Conservation (phyloP, 2,329 filamentous ascomycete genomes). For the Stachybotrys echinatus region DNA sequence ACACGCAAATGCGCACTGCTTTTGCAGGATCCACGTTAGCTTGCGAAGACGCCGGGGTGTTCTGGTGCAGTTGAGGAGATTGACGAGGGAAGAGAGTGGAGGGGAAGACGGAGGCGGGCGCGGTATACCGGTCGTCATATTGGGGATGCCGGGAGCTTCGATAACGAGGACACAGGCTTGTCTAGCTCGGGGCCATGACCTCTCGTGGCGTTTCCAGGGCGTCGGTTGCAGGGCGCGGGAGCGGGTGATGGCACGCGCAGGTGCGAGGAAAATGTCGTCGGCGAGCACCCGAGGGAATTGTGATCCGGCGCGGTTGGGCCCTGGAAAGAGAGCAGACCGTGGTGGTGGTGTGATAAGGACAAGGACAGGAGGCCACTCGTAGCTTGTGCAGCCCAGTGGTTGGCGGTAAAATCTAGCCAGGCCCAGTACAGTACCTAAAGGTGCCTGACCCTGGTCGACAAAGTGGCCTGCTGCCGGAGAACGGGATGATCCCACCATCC, state of each 20-base stretch:
- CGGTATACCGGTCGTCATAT: conserved; percentile 18
- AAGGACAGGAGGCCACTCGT: background rate
- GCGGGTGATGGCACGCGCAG: too few relatives aligned
- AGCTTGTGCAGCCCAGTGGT: background rate
- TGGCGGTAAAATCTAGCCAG: background rate
- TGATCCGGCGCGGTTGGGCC: too few relatives aligned
- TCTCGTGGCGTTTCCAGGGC: background rate
- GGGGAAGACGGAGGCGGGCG: conserved; percentile 1
- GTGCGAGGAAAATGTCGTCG: too few relatives aligned
- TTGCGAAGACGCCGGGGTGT: background rate
- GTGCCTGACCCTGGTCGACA: too few relatives aligned
- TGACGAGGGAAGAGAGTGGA: background rate
- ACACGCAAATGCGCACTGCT: conserved; percentile 84
- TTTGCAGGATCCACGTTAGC: conserved; percentile 11
- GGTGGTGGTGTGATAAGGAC: too few relatives aligned
- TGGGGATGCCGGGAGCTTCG: conserved; percentile 2
- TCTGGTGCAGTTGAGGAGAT: background rate
- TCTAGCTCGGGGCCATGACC: conserved; percentile 1
- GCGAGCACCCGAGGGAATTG: too few relatives aligned
- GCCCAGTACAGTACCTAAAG: too few relatives aligned
- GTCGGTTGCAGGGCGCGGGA: background rate
- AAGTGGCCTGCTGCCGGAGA: too few relatives aligned
- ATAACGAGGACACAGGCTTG: background rate
- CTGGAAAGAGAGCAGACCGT: too few relatives aligned
- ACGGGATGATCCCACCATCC: background rate